These are phyloP conservation scores for Prunus mira DNA, from an alignment of 306 rosid species.

Conservation along the genomic window DNA sequence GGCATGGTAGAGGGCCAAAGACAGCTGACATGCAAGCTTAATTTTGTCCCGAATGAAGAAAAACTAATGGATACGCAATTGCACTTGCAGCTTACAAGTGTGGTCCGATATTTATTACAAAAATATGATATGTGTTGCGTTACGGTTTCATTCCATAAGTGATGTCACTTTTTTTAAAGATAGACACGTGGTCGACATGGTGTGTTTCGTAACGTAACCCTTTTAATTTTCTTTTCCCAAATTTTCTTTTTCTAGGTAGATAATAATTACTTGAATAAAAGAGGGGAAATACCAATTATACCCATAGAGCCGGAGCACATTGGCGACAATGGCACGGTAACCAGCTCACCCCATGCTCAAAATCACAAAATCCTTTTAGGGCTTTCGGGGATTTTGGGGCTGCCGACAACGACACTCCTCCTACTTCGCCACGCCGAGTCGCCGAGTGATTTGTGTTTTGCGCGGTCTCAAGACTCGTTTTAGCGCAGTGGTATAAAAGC, in stretches of 20 bases:
- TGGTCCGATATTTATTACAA: neutral
- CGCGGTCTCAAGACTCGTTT: neutral
- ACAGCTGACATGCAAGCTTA: too few relatives aligned
- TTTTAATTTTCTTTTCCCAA: neutral
- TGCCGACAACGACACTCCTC: neutral
- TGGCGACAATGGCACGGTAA: neutral
- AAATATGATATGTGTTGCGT: neutral
- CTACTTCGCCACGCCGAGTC: neutral
- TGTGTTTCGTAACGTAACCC: neutral
- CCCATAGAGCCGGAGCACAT: neutral
- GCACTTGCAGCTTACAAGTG: neutral
- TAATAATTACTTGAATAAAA: neutral
- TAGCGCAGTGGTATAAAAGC: neutral
- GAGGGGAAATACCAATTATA: neutral
- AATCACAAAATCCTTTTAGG: neutral
- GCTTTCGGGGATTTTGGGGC: too few relatives aligned
- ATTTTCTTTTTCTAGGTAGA: neutral
- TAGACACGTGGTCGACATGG: neutral
- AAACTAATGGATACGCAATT: too few relatives aligned
- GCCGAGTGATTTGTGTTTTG: neutral
- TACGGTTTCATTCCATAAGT: neutral
- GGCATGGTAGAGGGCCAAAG: too few relatives aligned
- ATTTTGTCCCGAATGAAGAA: too few relatives aligned
- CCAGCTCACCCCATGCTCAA: neutral
- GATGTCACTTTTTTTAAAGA: neutral